Percentiles rank a stretch among this genome's conserved stretches.
phyloP scores from a whole-genome alignment of 495 filamentous ascomycete species.

The Elasticomyces elasticus region DNA sequence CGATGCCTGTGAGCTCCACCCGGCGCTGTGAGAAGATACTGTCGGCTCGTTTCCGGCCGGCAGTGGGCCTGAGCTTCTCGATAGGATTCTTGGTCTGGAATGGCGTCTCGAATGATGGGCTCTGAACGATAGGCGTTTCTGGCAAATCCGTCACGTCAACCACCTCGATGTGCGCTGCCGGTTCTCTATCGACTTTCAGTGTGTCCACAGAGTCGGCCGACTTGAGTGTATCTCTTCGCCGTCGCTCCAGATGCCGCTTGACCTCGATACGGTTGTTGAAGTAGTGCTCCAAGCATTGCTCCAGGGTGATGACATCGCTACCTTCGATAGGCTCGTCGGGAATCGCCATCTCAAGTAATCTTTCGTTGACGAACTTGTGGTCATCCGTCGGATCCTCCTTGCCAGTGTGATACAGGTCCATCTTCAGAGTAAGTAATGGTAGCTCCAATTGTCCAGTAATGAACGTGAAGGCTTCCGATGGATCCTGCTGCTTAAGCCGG shows the following conservation, averaged over 20 bases:
- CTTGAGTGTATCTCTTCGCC: constrained; percentile 48
- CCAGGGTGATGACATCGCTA: constrained; percentile 59
- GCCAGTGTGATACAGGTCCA: constrained; percentile 88
- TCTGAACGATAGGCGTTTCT: constrained; percentile 31
- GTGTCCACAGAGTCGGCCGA: constrained; percentile 31
- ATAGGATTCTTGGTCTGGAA: constrained; percentile 19
- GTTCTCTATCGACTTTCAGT: constrained; percentile 34
- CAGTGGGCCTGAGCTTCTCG: constrained; percentile 19
- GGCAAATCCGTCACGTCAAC: constrained; percentile 40
- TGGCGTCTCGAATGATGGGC: constrained; percentile 30
- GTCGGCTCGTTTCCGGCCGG: constrained; percentile 37
- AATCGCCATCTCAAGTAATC: constrained; percentile 73
- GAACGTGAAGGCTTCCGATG: constrained; percentile 89
- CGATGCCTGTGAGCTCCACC: constrained; percentile 35
- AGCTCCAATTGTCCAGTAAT: constrained; percentile 81
- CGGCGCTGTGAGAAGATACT: constrained; percentile 58
- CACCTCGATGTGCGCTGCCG: constrained; percentile 51
- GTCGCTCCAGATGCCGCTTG: constrained; percentile 52
- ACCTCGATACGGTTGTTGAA: constrained; percentile 95
- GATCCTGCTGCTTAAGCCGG: constrained; percentile 72
- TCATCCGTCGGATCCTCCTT: constrained; percentile 73
- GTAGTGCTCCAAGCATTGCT: constrained; percentile 84
- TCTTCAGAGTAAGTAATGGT: constrained; percentile 81
- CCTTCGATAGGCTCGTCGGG: constrained; percentile 55
- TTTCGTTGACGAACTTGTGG: constrained; percentile 87